Evolutionary conservation across 371 early-diverging fungal genomes (phyloP).

Genomic region (Mortierella sp.): DNA sequence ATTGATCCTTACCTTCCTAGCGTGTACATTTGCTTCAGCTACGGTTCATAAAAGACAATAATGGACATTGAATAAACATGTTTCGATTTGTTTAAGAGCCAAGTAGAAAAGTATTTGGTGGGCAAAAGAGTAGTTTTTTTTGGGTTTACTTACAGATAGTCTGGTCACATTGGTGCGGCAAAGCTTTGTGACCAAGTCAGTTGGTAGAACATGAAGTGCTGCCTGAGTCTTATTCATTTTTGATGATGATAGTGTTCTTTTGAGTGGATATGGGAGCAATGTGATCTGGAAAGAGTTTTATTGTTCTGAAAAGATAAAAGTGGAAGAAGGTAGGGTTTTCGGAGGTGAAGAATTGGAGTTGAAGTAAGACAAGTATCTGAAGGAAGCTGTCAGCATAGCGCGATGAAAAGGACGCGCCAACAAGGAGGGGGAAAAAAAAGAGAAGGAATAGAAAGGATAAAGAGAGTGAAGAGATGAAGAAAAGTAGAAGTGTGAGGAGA

Average conservation of each 20-base stretch:
- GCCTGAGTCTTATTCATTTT: slow-evolving; percentile 51
- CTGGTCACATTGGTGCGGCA: slow-evolving; percentile 48
- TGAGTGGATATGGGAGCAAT: too few relatives aligned
- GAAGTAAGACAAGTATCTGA: background rate
- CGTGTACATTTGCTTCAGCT: slow-evolving; percentile 54
- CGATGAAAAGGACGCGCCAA: background rate
- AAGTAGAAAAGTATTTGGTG: too few relatives aligned
- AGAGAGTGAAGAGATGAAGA: background rate
- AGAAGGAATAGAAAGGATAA: background rate
- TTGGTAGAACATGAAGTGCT: slow-evolving; percentile 34
- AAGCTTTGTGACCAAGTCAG: slow-evolving; percentile 37
- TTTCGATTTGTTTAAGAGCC: too few relatives aligned
- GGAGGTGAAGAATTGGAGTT: background rate
- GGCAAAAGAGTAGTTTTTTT: too few relatives aligned
- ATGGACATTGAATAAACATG: background rate
- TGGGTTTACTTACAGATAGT: slow-evolving; percentile 25
- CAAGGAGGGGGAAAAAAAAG: background rate
- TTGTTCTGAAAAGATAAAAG: background rate
- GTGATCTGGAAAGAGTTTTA: too few relatives aligned
- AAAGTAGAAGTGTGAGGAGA: background rate
- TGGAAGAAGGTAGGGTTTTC: background rate
- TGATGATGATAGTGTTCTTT: slow-evolving; percentile 22
- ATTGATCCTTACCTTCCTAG: slow-evolving; percentile 38
- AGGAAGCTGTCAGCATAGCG: background rate
- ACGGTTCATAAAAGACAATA: background rate